phyloP scores from a whole-genome alignment of 1,139 yeast species.

The Protomyces arabidopsidicola region DNA sequence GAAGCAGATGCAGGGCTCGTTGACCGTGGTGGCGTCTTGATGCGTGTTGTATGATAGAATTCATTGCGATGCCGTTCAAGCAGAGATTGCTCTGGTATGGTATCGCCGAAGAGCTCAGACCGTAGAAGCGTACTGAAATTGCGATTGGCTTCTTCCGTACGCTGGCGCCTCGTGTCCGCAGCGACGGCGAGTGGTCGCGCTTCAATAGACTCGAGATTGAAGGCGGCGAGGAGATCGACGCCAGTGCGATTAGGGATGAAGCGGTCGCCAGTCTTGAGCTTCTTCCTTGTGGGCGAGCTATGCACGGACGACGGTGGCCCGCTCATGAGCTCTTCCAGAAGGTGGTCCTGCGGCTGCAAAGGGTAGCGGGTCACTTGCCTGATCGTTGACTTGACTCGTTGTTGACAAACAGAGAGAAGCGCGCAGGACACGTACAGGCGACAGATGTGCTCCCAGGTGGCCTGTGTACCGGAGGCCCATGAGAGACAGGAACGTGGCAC shows the following conservation, averaged over 20 bases:
- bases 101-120: conserved; percentile 76
- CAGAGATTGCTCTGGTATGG: conserved; percentile 5
- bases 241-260: conserved; percentile 84
- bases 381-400: background rate
- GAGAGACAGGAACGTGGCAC: no score
- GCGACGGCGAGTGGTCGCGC: conserved; percentile 44
- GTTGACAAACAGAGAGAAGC: background rate
- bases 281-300: conserved; percentile 22
- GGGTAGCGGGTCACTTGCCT: background rate
- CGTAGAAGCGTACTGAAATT: conserved; percentile 81
- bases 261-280: conserved; percentile 57
- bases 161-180: conserved; percentile 43
- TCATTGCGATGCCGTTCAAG: background rate
- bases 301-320: conserved; percentile 1
- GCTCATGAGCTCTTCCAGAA: background rate
- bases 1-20: background rate
- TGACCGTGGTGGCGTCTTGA: conserved; percentile 33
- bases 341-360: background rate
- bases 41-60: conserved; percentile 15
- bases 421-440: no score
- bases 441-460: no score
- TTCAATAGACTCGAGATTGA: conserved; percentile 43
- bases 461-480: no score
- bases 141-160: conserved; percentile 74
- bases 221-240: conserved; percentile 81